Base-by-base conservation (phyloP, 768 basidiomycete species). In the Dioszegia aurantiaca region DNA sequence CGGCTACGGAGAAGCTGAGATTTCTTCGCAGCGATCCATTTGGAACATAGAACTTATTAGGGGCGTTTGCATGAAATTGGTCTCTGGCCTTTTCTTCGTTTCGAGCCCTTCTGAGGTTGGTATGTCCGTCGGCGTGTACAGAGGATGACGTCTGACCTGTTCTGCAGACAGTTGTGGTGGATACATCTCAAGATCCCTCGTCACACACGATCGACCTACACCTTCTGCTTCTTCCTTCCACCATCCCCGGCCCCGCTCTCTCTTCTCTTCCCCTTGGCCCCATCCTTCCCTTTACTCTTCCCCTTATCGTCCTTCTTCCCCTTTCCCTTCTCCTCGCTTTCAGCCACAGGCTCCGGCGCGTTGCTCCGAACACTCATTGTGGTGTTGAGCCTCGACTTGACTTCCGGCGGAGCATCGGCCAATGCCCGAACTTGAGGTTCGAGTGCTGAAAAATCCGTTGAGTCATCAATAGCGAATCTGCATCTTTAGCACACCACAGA, bases 341-440 rank as follows among this genome's bases (percentile, higher is more conserved):
- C 80, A 2, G 80, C 81, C 1, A 73, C 74, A n/a, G n/a, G n/a
- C 4, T 64, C 61, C 1, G 57, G 54, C 27, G 24, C 60, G 4
- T 66, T 70, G 3, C 73, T 77, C 74, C 87, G 89, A 21, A 95
- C 82, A 67, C 87, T 91, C 42, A 94, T 82, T 14, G 92, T 83
- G 0, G 86, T 87, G 30, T 86, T 83, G 55, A 78, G 48, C 30
- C 69, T 63, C 2, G 82, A 84, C 31, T 81, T 82, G 16, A 58
- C 3, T 77, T 80, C 23, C 76, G 78, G 42, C 47, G 60, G 54
- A 12, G 67, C 70, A 5, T 55, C 60, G 24, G 78, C 75, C 16
- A 84, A 70, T 47, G 80, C 80, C 33, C 81, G 75, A 3, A 92
- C 84, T 72, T 91, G 89, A 21, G 81, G 79, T 71, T 90, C 87